These are phyloP conservation scores for Gliomastix tumulicola DNA, from an alignment of 2,329 filamentous ascomycete species.

Conservation along the genomic window DNA sequence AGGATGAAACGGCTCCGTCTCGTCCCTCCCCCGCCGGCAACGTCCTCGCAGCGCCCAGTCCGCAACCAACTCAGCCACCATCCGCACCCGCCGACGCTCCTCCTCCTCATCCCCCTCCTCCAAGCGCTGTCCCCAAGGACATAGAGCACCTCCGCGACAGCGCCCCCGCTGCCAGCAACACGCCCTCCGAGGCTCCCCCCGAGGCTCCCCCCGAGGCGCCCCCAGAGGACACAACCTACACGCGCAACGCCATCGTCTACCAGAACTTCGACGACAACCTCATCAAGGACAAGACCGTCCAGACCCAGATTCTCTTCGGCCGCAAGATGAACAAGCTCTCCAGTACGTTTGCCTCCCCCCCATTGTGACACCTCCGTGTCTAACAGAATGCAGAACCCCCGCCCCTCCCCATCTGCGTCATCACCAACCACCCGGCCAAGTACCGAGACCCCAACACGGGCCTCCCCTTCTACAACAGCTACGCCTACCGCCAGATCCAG, in stretches of 20 bases:
- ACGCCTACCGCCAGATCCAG: slow-evolving; percentile 78
- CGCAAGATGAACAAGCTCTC: slow-evolving; percentile 50
- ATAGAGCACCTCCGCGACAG: too few relatives aligned
- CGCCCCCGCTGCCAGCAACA: slow-evolving; percentile 6
- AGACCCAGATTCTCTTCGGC: slow-evolving; percentile 53
- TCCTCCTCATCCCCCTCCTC: not conserved
- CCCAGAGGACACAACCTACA: slow-evolving; percentile 28
- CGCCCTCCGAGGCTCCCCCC: slow-evolving; percentile 7
- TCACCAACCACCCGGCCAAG: slow-evolving; percentile 73
- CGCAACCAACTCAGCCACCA: too few relatives aligned
- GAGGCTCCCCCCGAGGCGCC: slow-evolving; percentile 11
- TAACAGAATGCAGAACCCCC: slow-evolving; percentile 34
- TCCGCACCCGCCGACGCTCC: too few relatives aligned
- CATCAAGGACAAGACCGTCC: slow-evolving; percentile 47
- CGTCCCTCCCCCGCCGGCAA: too few relatives aligned
- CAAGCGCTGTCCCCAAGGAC: too few relatives aligned
- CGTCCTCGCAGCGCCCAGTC: too few relatives aligned
- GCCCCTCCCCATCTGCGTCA: slow-evolving; percentile 59
- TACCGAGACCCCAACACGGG: slow-evolving; percentile 84
- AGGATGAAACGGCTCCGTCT: too few relatives aligned
- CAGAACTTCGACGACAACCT: slow-evolving; percentile 53
- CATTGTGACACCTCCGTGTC: not conserved
- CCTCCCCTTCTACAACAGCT: slow-evolving; percentile 70
- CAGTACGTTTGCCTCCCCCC: slow-evolving; percentile 30
- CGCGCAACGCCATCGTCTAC: slow-evolving; percentile 51